phyloP scores from a whole-genome alignment of 345 rosid genomes.

The thale cress (Arabidopsis thaliana) region TAIR10.1 NC_003074.8:1762001-1762500 shows the following conservation, averaged over 20 bases:
- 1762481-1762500: slow-evolving; percentile 1
- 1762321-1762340: slow-evolving; percentile 13
- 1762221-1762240: slow-evolving; percentile 15
- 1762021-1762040: slow-evolving; percentile 35
- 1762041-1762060: slow-evolving; percentile 28
- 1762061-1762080: slow-evolving; percentile 19
- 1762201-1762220: slow-evolving; percentile 39
- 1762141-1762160: slow-evolving; percentile 16
- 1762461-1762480: background rate
- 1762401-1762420: slow-evolving; percentile 14
- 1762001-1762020: slow-evolving; percentile 37
- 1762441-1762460: slow-evolving; percentile 13
- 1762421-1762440: slow-evolving; percentile 28
- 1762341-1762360: slow-evolving; percentile 38
- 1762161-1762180: slow-evolving; percentile 33
- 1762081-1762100: slow-evolving; percentile 14
- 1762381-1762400: slow-evolving; percentile 32
- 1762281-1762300: slow-evolving; percentile 18
- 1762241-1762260: slow-evolving; percentile 24
- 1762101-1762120: slow-evolving; percentile 15
- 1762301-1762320: slow-evolving; percentile 17
- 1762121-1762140: slow-evolving; percentile 13
- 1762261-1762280: slow-evolving; percentile 6
- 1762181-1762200: slow-evolving; percentile 25
- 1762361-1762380: slow-evolving; percentile 38